Base-by-base conservation (phyloP, 441 rosid species). In the Bruguiera hainesii region DNA sequence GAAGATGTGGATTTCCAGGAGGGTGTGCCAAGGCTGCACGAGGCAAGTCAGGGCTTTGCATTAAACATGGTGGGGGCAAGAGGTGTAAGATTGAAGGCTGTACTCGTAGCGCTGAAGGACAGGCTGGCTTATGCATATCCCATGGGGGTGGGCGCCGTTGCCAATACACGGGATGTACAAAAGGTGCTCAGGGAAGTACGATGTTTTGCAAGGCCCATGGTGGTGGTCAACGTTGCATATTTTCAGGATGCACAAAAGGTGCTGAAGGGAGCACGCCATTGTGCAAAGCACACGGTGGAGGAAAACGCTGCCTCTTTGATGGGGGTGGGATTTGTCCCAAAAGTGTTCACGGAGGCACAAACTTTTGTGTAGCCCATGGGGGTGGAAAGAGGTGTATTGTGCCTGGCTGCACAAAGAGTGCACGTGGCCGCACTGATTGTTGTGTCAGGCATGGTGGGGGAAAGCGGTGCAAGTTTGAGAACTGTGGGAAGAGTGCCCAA, bases 61-160 rank as follows among this genome's bases (percentile, higher is more conserved):
- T 93, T 60, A 87, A 75, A 63, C 98, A 93, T 21, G 98, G 98
- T 10, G 98, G 98, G 37, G 98, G 98, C 18, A 93, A 90, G 75
- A 81, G 98, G 78, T 90, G 98, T 70, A 85, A 81, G 76, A 75
- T 89, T 66, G 97, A 86, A 50, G 85, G 84, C 29, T 93, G 98
- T 74, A 76, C 87, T 29, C 79, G 96, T 9, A 93, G 98, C 63
- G 98, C 98, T 30, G 98, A 93, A 69, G 98, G 98, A 65, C 94
- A 93, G 70, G 93, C 91, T 29, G 94, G 97, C 15, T 80, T 93
- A 75, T 93, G 98, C 82, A 90, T 93, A 66, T 93, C 97, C 29
- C 98, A 90, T 26, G 98, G 98, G n/a, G 98, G 98, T 68, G 98
- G 98, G 31, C 77, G 91, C 11, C 93, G 97, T 71, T 93, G 98